Conservation (phyloP, 176 grass and related monocot genomes). For the Triticum timopheevii region DNA sequence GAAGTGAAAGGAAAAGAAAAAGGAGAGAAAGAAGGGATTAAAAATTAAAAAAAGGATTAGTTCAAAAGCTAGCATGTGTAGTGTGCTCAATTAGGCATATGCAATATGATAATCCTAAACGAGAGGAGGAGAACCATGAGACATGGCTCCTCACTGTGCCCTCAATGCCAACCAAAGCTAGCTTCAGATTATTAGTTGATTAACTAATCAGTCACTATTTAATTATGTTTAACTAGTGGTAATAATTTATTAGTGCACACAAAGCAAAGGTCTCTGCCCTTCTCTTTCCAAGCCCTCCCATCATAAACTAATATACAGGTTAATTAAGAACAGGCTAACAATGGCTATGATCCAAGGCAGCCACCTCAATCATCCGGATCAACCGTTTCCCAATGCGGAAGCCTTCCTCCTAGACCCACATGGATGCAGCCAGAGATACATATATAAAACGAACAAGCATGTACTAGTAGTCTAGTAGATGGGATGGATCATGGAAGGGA, state of each 20-base stretch:
- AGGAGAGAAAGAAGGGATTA: not conserved
- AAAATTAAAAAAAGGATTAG: conserved; percentile 2
- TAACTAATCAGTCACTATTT: not conserved
- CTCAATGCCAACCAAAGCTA: conserved; percentile 36
- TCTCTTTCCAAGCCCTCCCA: not conserved
- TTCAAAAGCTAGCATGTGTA: conserved; percentile 9
- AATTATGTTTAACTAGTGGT: conserved; percentile 3
- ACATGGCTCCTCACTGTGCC: conserved; percentile 48
- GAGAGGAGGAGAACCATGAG: conserved; percentile 44
- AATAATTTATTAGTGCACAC: conserved; percentile 33
- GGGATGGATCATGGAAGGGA: not conserved
- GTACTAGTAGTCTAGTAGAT: not conserved
- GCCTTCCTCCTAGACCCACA: not conserved
- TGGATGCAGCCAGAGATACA: not conserved
- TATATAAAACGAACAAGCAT: conserved; percentile 5
- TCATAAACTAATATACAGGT: conserved; percentile 23
- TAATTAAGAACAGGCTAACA: conserved; percentile 9
- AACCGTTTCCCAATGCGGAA: conserved; percentile 47
- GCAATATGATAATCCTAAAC: conserved; percentile 25
- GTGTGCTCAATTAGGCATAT: conserved; percentile 16
- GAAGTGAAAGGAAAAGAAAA: not conserved
- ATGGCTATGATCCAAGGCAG: conserved; percentile 46
- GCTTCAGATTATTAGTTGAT: not conserved
- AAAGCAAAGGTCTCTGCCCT: conserved; percentile 7
- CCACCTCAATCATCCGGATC: conserved; percentile 22